phyloP scores from a whole-genome alignment of 2,329 filamentous ascomycete genomes.

The Graphilbum fragrans region DNA sequence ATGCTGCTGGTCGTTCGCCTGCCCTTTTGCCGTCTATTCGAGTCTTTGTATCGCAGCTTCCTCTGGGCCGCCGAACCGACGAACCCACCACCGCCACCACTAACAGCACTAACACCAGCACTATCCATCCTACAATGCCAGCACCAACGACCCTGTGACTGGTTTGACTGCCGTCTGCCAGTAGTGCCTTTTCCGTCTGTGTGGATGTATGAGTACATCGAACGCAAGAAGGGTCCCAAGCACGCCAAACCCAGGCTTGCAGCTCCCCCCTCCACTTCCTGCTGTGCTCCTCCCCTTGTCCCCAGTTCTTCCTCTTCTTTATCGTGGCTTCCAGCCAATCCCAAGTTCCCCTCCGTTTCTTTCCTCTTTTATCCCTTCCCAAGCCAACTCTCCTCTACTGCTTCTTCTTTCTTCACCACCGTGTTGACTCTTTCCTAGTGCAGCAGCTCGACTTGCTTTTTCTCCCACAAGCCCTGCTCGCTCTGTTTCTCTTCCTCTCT shows the following conservation, averaged over 20 bases:
- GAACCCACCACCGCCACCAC: background rate
- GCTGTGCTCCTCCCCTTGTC: conserved; percentile 1
- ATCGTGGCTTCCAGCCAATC: conserved; percentile 9
- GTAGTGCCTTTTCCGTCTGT: no score
- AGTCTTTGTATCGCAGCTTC: background rate
- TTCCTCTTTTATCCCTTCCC: background rate
- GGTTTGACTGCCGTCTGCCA: no score
- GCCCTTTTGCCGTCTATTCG: no score
- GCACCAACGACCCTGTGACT: conserved; percentile 5
- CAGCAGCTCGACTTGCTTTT: no score
- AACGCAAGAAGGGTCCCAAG: no score
- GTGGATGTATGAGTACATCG: no score
- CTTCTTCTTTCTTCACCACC: no score
- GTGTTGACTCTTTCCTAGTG: no score
- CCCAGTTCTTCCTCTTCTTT: conserved; percentile 2
- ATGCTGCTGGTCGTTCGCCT: background rate
- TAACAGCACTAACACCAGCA: background rate
- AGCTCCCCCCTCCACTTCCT: background rate
- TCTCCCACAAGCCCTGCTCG: background rate
- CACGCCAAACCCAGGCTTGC: no score
- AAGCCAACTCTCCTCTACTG: no score
- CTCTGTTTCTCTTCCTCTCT: background rate
- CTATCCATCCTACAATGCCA: background rate
- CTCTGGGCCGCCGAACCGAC: background rate
- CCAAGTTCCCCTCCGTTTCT: background rate